Evolutionary conservation across 768 basidiomycete species (phyloP).

Genomic region (Tubosaeta sp.): DNA sequence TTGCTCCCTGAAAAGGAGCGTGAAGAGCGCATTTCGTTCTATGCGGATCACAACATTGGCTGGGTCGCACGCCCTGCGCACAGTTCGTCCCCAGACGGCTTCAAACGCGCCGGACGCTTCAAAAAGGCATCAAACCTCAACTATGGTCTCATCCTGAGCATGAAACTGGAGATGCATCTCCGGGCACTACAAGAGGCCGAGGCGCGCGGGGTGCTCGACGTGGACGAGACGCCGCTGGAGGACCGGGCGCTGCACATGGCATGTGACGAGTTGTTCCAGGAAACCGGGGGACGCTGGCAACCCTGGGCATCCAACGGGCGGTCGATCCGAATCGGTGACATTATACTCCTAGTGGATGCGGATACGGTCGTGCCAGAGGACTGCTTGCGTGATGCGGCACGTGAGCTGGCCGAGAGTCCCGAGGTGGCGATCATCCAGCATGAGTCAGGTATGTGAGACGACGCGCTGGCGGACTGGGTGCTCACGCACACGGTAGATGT

Average conservation of each 20-base stretch:
- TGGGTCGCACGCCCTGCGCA: slow-evolving; percentile 59
- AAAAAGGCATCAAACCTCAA: slow-evolving; percentile 95
- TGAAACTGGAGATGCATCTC: slow-evolving; percentile 34
- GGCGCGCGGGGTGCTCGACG: slow-evolving; percentile 36
- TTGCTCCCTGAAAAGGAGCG: slow-evolving; percentile 43
- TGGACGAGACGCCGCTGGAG: slow-evolving; percentile 50
- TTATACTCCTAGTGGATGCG: not conserved
- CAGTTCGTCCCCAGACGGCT: slow-evolving; percentile 12
- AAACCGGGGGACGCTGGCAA: slow-evolving; percentile 53
- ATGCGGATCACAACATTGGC: slow-evolving; percentile 54
- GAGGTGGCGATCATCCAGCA: slow-evolving; percentile 86
- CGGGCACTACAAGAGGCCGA: slow-evolving; percentile 38
- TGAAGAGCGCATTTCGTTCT: slow-evolving; percentile 47
- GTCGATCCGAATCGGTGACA: slow-evolving; percentile 1
- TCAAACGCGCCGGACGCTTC: slow-evolving; percentile 68
- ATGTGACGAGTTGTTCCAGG: slow-evolving; percentile 65
- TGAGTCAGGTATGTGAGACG: slow-evolving; percentile 58
- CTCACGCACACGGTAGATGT: slow-evolving; percentile 46
- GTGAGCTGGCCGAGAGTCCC: slow-evolving; percentile 61
- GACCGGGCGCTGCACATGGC: slow-evolving; percentile 71
- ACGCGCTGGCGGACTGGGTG: not conserved
- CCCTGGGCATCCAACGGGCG: slow-evolving; percentile 78
- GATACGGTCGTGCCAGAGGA: slow-evolving; percentile 1
- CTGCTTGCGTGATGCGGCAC: slow-evolving; percentile 86
- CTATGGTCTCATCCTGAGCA: slow-evolving; percentile 52